Evolutionary conservation across 805 yeast genomes (phyloP).

Genomic region (Wickerhamomyces ciferrii): DNA sequence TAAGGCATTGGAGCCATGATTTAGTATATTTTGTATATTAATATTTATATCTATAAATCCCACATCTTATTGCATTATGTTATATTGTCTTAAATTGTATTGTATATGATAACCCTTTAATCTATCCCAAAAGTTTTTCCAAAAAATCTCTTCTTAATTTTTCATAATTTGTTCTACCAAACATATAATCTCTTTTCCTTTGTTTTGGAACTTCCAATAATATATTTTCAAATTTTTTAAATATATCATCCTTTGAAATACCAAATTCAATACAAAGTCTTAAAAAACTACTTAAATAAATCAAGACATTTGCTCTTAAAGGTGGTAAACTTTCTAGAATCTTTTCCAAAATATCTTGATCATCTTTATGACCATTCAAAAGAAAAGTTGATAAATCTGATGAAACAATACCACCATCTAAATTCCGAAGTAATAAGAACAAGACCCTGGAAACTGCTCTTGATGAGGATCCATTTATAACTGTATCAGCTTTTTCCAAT

Average conservation of each 20-base stretch:
- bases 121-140: conserved; percentile 18
- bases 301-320: conserved; percentile 34
- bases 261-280: conserved; percentile 24
- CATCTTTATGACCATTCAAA: conserved; percentile 18
- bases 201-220: conserved; percentile 25
- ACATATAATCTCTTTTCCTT: conserved; percentile 22
- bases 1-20: too few relatives aligned
- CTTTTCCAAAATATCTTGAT: conserved; percentile 24
- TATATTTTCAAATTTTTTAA: conserved; percentile 24
- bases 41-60: not conserved
- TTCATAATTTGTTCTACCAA: conserved; percentile 20
- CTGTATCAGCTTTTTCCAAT: conserved; percentile 11
- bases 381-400: conserved; percentile 22
- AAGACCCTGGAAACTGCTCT: conserved; percentile 23
- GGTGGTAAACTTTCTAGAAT: conserved; percentile 35
- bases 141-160: conserved; percentile 27
- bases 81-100: too few relatives aligned
- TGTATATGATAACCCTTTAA: too few relatives aligned
- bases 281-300: conserved; percentile 33
- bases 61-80: too few relatives aligned
- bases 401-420: conserved; percentile 38
- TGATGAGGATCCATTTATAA: conserved; percentile 15
- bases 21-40: not conserved
- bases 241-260: conserved; percentile 13
- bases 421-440: conserved; percentile 23